Conservation (phyloP, 2,329 filamentous ascomycete species). For the Paraconiothyrium sp. region DNA sequence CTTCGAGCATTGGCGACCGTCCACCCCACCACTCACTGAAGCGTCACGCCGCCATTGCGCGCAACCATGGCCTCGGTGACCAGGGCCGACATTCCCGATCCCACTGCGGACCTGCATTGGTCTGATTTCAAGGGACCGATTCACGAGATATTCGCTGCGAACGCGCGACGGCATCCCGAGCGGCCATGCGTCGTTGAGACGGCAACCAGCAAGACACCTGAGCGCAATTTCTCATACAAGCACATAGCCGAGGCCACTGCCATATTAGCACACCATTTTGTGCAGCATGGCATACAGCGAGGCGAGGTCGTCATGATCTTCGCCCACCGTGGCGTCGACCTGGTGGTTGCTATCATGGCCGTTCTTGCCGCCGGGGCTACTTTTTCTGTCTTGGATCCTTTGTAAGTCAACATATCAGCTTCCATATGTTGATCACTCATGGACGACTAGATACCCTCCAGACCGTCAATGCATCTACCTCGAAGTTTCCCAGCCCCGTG, state of each 20-base stretch:
- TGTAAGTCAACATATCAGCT: slow-evolving; percentile 56
- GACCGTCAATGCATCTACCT: slow-evolving; percentile 84
- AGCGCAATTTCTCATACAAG: slow-evolving; percentile 79
- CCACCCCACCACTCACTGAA: slow-evolving; percentile 22
- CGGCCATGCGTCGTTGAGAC: slow-evolving; percentile 75
- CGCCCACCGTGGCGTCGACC: slow-evolving; percentile 81
- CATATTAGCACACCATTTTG: slow-evolving; percentile 79
- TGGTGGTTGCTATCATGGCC: slow-evolving; percentile 84
- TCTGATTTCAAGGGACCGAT: slow-evolving; percentile 72
- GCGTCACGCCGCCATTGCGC: slow-evolving; percentile 27
- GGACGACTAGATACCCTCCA: slow-evolving; percentile 72
- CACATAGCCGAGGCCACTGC: slow-evolving; percentile 90
- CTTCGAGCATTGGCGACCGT: slow-evolving; percentile 16
- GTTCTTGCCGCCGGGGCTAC: slow-evolving; percentile 66
- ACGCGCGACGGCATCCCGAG: slow-evolving; percentile 75
- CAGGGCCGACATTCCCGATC: slow-evolving; percentile 64
- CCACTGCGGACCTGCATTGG: slow-evolving; percentile 74
- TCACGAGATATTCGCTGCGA: slow-evolving; percentile 73
- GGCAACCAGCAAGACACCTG: slow-evolving; percentile 60
- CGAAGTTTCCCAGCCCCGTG: slow-evolving; percentile 78
- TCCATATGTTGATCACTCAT: slow-evolving; percentile 16
- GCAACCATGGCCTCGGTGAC: slow-evolving; percentile 40
- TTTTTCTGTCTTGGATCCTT: slow-evolving; percentile 76
- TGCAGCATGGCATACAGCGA: slow-evolving; percentile 74
- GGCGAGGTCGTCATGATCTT: slow-evolving; percentile 96